Evolutionary conservation across 768 basidiomycete species (phyloP).

Genomic region (Tulasnella sp.): DNA sequence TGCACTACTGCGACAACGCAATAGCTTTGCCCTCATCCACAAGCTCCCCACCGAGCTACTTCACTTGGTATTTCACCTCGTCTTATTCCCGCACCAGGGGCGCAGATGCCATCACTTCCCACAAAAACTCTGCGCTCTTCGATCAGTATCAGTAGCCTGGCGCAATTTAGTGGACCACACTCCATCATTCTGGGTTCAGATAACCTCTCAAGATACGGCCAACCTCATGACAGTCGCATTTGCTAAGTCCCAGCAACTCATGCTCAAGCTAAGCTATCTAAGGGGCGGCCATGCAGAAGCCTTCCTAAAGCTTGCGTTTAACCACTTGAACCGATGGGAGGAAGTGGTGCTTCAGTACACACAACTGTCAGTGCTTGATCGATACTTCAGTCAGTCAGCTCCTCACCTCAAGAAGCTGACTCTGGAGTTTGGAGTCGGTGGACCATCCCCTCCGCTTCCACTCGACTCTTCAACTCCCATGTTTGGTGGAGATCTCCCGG

Average conservation of each 20-base stretch:
- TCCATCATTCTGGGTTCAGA: not conserved
- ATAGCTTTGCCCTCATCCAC: not conserved
- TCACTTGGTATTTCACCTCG: not conserved
- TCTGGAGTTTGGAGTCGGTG: not conserved
- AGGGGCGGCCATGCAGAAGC: not conserved
- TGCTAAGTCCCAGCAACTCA: not conserved
- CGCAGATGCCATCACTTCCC: not conserved
- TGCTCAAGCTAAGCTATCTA: not conserved
- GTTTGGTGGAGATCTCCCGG: not conserved
- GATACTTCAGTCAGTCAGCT: not conserved
- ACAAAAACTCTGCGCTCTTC: not conserved
- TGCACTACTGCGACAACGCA: not conserved
- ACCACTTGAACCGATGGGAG: not conserved
- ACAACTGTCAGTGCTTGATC: not conserved
- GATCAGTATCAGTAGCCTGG: not conserved
- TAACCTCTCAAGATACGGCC: not conserved
- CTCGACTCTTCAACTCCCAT: not conserved
- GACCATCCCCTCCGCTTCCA: no score
- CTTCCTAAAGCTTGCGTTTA: not conserved
- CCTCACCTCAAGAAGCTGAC: not conserved
- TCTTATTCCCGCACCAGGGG: not conserved
- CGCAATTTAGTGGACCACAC: not conserved
- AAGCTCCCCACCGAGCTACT: not conserved
- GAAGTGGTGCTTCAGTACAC: not conserved
- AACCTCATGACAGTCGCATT: not conserved